Evolutionary conservation across 1,284 basidiomycete genomes (phyloP), one percentile per base, ranked within the genome.

Genomic region (Marasmius oreades): DNA sequence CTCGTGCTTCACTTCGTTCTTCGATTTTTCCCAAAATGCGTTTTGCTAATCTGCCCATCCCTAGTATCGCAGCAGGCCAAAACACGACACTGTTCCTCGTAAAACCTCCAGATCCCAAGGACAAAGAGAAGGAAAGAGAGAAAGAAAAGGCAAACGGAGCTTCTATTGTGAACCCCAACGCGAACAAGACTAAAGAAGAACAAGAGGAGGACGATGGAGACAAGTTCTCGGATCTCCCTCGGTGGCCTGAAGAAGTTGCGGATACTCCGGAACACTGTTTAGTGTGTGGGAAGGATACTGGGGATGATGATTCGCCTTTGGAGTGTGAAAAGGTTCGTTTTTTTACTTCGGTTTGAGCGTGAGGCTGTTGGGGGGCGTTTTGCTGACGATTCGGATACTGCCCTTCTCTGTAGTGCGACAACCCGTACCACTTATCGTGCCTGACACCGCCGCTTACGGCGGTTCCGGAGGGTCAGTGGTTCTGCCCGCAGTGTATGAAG

Each of bases 381-480:
- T 45, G 53, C 33, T 33, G 34, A 31, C 50, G 56, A 44, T 52
- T 36, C 47, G 5, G 36, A 11, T 47, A 8, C 11, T 26, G 20
- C 23, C 36, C 33, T 59, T 39, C 22, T 28, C 37, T 44, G 5
- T 60, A 94, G 88, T 98, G 95, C 69, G 95, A 98, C 66, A 80
- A 82, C 47, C 92, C 94, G 0, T 97, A 90, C 69, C 95, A 98
- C 69, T 75, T 91, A 12, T 77, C 77, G 3, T 98, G 95, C 69
- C 80, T 96, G 50, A 72, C 77, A 33, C 95, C 94, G 6, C 91
- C 92, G 2, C 73, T 98, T 51, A 68, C 73, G 14, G 83, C 77
- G 1, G 75, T 95, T 14, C 95, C 95, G 0, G 90, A 92, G 22
- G 95, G 91, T 36, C 92, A 95, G 69, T 96, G 93, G 93, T 95